phyloP scores from a whole-genome alignment of 305 asterid species.

The Withania somnifera region DNA sequence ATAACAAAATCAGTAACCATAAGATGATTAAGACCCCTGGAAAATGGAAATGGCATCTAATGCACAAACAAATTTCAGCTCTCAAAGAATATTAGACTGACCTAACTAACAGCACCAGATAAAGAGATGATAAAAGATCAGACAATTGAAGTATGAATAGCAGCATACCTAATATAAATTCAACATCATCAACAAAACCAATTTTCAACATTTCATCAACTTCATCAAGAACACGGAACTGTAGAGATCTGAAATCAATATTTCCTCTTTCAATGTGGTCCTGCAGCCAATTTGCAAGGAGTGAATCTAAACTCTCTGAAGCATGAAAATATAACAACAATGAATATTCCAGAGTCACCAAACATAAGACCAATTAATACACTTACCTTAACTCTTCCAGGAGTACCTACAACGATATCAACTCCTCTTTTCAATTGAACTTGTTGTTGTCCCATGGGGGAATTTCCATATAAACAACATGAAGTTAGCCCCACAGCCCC shows the following conservation, averaged over 20 bases:
- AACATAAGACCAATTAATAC: background rate
- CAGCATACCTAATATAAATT: slow-evolving; percentile 50
- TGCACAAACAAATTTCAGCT: background rate
- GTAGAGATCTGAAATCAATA: slow-evolving; percentile 57
- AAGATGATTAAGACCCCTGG: background rate
- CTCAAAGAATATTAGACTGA: background rate
- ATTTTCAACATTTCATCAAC: slow-evolving; percentile 98
- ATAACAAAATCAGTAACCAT: background rate
- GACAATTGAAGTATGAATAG: background rate
- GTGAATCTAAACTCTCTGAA: background rate
- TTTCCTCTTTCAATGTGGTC: slow-evolving; percentile 76
- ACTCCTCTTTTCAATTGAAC: slow-evolving; percentile 63
- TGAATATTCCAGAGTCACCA: background rate
- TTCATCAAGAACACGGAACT: slow-evolving; percentile 91
- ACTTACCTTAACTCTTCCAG: slow-evolving; percentile 88
- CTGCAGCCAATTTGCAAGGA: slow-evolving; percentile 20
- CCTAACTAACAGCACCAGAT: background rate
- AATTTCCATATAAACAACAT: slow-evolving; percentile 83
- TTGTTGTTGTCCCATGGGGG: slow-evolving; percentile 53
- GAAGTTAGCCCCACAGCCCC: slow-evolving; percentile 61
- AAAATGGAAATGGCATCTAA: background rate
- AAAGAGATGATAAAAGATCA: background rate
- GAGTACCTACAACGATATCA: slow-evolving; percentile 77
- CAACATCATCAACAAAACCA: slow-evolving; percentile 97
- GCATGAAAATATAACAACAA: background rate